Conservation (phyloP, 2,329 filamentous ascomycete genomes). For the Ophiostoma triangulosporum region DNA sequence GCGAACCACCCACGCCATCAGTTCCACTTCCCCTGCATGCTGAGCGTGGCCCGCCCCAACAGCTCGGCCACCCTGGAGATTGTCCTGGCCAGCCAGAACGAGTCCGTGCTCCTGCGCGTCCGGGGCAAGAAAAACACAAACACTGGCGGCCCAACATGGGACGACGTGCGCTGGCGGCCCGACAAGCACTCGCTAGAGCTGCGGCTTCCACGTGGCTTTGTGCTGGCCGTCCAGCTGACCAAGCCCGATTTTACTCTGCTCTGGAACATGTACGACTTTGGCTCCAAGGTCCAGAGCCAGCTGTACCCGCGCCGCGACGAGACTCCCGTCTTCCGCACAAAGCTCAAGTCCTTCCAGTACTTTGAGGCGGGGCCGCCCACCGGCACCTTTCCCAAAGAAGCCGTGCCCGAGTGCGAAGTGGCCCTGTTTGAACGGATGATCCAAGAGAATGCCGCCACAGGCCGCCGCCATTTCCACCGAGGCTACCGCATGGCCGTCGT, state of each 20-base stretch:
- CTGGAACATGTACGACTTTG: slow-evolving; percentile 78
- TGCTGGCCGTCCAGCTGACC: slow-evolving; percentile 54
- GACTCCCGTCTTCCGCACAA: slow-evolving; percentile 51
- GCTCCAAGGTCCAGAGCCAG: slow-evolving; percentile 58
- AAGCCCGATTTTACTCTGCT: slow-evolving; percentile 68
- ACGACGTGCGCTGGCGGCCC: slow-evolving; percentile 67
- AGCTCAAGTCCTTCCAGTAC: slow-evolving; percentile 65
- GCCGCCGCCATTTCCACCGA: slow-evolving; percentile 58
- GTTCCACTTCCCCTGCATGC: slow-evolving; percentile 56
- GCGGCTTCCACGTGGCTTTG: slow-evolving; percentile 61
- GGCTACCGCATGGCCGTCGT: slow-evolving; percentile 69
- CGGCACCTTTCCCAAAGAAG: slow-evolving; percentile 61
- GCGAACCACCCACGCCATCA: slow-evolving; percentile 23
- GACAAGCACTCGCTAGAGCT: slow-evolving; percentile 53
- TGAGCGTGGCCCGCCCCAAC: slow-evolving; percentile 61
- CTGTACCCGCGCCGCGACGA: slow-evolving; percentile 59
- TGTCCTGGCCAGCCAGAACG: slow-evolving; percentile 66
- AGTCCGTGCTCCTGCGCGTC: slow-evolving; percentile 60
- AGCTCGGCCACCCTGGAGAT: slow-evolving; percentile 58
- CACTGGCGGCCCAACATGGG: slow-evolving; percentile 56
- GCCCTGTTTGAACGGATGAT: slow-evolving; percentile 60
- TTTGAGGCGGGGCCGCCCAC: slow-evolving; percentile 59
- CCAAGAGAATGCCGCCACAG: slow-evolving; percentile 57
- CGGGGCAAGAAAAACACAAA: slow-evolving; percentile 52
- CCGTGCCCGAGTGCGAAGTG: slow-evolving; percentile 56